Base-by-base conservation (phyloP, 768 basidiomycete species). In the Boletus coccyginus region DNA sequence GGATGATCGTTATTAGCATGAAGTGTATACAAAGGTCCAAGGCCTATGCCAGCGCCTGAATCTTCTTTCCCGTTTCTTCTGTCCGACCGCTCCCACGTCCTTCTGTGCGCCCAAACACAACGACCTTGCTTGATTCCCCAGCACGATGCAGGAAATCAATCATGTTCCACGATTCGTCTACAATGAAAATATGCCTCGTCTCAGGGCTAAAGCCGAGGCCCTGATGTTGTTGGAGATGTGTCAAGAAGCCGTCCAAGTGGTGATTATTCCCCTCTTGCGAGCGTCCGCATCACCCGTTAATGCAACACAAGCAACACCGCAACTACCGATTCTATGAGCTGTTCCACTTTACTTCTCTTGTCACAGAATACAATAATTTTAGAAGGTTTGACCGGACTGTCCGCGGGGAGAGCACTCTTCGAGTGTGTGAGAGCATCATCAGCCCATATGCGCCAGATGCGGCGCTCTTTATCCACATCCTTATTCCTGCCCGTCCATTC, bases 101-200 rank as follows among this genome's bases (percentile, higher is more conserved):
- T 53, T 78, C 80, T 62, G 75, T 72, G 69, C 87, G 90, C 33
- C 87, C 87, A 64, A 92, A 92, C 7, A 92, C 75, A 4, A 92
- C 84, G 0, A 92, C 91, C 60, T 79, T 84, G 1, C 89, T 90
- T 29, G 71, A 67, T 66, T 79, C 70, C 16, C 94, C 94, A 0
- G 94, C 94, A 5, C 94, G 85, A 73, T 97, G 94, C 56, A 97
- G 70, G 68, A 96, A 95, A 70, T 97, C 94, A 38, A 95, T 81
- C 79, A 89, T 90, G 68, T 93, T 95, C 61, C 89, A 76, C 19
- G 94, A 94, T 65, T 90, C 84, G 62, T 96, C 94, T 24, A 91
- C 79, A 60, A 96, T 87, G 69, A 97, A 88, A 3, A 96, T 88
- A 63, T 94, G 85, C 58, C 81, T 79, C 61, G 96, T 83, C 5